Evolutionary conservation across 768 basidiomycete genomes (phyloP).

Genomic region (Cystofilobasidium bisporidii): DNA sequence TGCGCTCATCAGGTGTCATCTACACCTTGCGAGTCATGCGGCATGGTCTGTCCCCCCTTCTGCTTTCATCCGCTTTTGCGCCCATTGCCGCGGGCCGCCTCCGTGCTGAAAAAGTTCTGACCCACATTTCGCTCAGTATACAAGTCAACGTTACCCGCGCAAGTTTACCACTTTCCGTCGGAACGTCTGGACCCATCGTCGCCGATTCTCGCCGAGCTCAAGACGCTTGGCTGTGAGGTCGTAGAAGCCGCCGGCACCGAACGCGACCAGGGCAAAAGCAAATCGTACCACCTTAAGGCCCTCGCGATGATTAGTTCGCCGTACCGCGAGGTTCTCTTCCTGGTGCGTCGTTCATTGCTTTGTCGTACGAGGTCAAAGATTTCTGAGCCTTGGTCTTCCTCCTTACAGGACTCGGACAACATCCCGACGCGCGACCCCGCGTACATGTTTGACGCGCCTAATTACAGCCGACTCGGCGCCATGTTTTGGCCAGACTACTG

Average conservation of each 20-base stretch:
- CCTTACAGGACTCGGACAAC: constrained; percentile 39
- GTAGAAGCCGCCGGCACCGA: constrained; percentile 35
- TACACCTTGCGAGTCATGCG: constrained; percentile 17
- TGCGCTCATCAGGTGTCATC: too few relatives aligned
- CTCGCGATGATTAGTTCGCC: constrained; percentile 35
- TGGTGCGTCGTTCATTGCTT: too few relatives aligned
- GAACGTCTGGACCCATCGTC: constrained; percentile 37
- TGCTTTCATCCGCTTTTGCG: too few relatives aligned
- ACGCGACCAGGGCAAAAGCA: constrained; percentile 37
- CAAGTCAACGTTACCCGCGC: constrained; percentile 34
- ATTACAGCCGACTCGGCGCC: constrained; percentile 40
- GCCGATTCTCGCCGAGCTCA: constrained; percentile 30
- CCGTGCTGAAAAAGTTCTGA: too few relatives aligned
- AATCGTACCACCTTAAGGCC: constrained; percentile 37
- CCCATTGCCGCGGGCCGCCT: too few relatives aligned
- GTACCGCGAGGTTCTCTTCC: constrained; percentile 41
- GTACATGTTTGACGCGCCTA: constrained; percentile 41
- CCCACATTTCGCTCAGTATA: constrained; percentile 15
- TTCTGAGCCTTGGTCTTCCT: too few relatives aligned
- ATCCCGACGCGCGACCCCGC: constrained; percentile 32
- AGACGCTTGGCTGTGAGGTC: constrained; percentile 28
- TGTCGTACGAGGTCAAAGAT: too few relatives aligned
- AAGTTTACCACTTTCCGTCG: constrained; percentile 41
- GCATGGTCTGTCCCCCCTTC: constrained; percentile 18
- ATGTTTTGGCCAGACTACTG: constrained; percentile 4